Percentiles rank a stretch among this genome's conserved stretches.
Evolutionary conservation across 768 basidiomycete species (phyloP).

Genomic region (Lentinus brumalis): DNA sequence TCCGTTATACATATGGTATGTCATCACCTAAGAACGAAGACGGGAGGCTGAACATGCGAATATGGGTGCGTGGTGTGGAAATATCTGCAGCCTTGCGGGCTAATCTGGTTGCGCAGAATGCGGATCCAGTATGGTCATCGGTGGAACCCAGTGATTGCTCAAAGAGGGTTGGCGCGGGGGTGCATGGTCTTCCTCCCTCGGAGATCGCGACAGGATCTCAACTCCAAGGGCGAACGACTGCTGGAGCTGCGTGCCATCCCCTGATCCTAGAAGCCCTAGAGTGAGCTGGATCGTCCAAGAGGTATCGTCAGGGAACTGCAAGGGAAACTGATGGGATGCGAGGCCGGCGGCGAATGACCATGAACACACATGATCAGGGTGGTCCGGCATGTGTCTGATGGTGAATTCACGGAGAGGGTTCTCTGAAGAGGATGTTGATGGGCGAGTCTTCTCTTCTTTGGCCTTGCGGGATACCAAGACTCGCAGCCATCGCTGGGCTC

Average conservation of each 20-base stretch:
- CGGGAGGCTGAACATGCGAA: no score
- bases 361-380: constrained; percentile 1
- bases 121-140: not conserved
- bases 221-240: not conserved
- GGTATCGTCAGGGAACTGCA: not conserved
- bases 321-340: not conserved
- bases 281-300: not conserved
- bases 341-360: not conserved
- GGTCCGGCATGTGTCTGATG: not conserved
- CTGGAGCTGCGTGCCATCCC: not conserved
- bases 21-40: no score
- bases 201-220: not conserved
- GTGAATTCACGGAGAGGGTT: not conserved
- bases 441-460: not conserved
- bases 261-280: not conserved
- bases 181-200: not conserved
- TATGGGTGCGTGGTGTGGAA: no score
- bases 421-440: not conserved
- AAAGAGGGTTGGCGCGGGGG: not conserved
- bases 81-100: no score
- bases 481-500: not conserved
- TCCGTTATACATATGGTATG: no score
- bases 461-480: not conserved
- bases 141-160: not conserved
- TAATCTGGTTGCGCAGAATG: not conserved